phyloP scores from a whole-genome alignment of 768 basidiomycete genomes.

The Phanerochaete sordida region DNA sequence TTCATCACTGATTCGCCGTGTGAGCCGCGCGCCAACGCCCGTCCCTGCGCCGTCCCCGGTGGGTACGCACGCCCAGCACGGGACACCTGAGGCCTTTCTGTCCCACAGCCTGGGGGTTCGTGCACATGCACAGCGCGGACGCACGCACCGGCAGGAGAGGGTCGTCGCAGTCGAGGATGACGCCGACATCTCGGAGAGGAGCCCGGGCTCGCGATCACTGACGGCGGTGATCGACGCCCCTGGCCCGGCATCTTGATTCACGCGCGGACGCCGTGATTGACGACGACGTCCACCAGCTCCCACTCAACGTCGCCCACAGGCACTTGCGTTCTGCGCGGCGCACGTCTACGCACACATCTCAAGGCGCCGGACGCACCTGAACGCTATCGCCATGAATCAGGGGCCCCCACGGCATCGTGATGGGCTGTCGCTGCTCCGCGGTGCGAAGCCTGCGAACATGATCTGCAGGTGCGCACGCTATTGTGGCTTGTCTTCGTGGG shows the following conservation, averaged over 20 bases:
- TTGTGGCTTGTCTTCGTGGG: background rate
- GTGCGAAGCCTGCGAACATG: slow-evolving; percentile 1
- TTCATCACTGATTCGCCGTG: slow-evolving; percentile 7
- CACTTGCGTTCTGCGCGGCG: no score
- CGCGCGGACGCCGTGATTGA: background rate
- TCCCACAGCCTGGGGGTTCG: background rate
- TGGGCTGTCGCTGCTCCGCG: background rate
- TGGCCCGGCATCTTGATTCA: background rate
- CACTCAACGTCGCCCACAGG: no score
- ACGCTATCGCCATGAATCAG: background rate
- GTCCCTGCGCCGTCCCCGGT: background rate
- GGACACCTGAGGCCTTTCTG: background rate
- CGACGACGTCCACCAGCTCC: background rate
- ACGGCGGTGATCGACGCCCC: slow-evolving; percentile 5
- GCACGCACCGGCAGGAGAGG: background rate
- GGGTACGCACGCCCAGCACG: background rate
- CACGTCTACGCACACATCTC: no score
- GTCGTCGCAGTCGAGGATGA: background rate
- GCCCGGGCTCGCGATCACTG: slow-evolving; percentile 1
- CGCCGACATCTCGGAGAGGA: background rate
- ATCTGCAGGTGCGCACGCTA: background rate
- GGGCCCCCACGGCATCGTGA: background rate
- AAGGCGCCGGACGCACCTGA: background rate
- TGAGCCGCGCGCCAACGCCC: background rate
- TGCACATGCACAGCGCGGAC: background rate